Evolutionary conservation across 2,329 filamentous ascomycete species (phyloP), one percentile per base, ranked within the genome.

Genomic region (Fusarium mexicanum): DNA sequence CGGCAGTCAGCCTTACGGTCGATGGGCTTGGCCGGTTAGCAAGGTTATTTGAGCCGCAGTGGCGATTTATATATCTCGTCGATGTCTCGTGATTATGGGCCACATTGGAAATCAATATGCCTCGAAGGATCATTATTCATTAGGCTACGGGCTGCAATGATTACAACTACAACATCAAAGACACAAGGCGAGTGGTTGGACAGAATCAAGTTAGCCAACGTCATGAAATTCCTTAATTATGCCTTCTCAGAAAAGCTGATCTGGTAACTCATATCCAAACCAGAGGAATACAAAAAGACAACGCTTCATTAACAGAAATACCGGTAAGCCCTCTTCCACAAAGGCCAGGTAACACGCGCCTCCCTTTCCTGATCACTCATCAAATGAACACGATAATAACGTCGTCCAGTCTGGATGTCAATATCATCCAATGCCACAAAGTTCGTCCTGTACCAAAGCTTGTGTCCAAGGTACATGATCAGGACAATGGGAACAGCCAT

Each of bases 351-450:
- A 29, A 87, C 88, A 79, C 87, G 86, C 84, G 98, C 94, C 54
- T 92, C 92, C 46, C 87, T 84, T 85, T 98, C 95, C 81, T 97
- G 92, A 46, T 91, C 91, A 58, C 96, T 86, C 61, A 98, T 84
- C 68, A 93, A 89, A 26, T 91, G 90, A 47, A 98, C 84, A 79
- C 97, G 94, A 67, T 98, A 88, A 79, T 98, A 94, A 38, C 95
- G 87, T 43, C 94, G 90, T 5, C 96, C 96, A 1, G 95, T 97
- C 69, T 92, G 89, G 71, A 98, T 84, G 82, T 98, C 95, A 90
- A 98, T 97, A 71, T 97, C 92, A 51, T 87, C 85, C 44, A 88
- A 83, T 26, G 88, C 86, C 43, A 98, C 87, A 63, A 68, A 67
- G 2, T 57, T 35, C 6, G 74, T 76, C 17, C 72, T 64, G 79